Base-by-base conservation (phyloP, 2,329 filamentous ascomycete genomes). In the Nemania abortiva region DNA sequence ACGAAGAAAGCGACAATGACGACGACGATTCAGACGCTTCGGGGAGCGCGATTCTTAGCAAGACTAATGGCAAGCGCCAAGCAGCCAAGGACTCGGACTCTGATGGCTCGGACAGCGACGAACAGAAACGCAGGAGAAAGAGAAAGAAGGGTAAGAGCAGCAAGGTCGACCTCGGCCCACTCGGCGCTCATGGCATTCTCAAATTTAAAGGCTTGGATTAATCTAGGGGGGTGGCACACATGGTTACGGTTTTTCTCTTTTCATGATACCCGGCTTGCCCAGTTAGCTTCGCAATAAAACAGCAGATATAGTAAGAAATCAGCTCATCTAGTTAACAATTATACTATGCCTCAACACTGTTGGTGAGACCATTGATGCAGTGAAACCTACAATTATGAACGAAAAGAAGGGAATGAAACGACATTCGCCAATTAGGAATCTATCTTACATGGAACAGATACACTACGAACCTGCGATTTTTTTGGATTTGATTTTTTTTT, bases 141-240 rank as follows among this genome's bases (percentile, higher is more conserved):
- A 79, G 79, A 60, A 83, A 81, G 71, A 85, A 84, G 75, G 76
- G 77, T 3, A 82, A 83, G 69, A 80, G 54, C 2, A 79, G 61
- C 3, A 73, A 72, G 54, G 79, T 70, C 62, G 84, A 84, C 59
- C 77, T 87, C 6, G 85, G 85, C 2, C 83, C 84, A 13, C 84
- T 83, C 79, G 85, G 85, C 22, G 84, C 84, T 2, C 85, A 87
- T 53, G 85, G 85, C 57, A 80, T 87, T n/a, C 74, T 86, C 71
- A 83, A 82, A 5, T 86, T 87, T 68, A 82, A 84, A 13, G 84
- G 82, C 7, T 66, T 87, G 71, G 84, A 86, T 66, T 86, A 74
- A 27, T 18, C 39, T 6, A 37, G 24, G 61, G 22, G 6, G 53
- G 50, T 37, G 45, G 18, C 27, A 29, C 20, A n/a, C 3, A 24